These are phyloP conservation scores for Penicillium salamii DNA, from an alignment of 495 filamentous ascomycete genomes.

Conservation along the genomic window DNA sequence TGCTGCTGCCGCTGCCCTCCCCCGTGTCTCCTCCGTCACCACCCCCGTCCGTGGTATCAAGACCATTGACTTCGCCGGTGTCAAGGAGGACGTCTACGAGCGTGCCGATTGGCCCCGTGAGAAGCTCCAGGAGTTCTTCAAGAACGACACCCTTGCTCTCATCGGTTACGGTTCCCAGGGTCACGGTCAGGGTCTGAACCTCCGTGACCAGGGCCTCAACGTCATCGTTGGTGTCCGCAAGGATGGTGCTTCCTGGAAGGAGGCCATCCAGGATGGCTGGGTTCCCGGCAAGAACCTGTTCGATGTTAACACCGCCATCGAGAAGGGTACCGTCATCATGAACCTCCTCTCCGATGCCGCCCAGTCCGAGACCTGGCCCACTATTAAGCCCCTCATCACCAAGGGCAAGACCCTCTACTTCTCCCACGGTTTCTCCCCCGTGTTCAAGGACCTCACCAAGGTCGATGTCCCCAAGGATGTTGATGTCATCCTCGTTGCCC, in stretches of 20 bases:
- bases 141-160: slow-evolving; percentile 97
- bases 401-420: slow-evolving; percentile 99
- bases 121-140: slow-evolving; percentile 99
- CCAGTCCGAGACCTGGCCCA: slow-evolving; percentile 96
- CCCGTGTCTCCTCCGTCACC: slow-evolving; percentile 52
- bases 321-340: slow-evolving; percentile 94
- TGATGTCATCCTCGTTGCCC: slow-evolving; percentile 98
- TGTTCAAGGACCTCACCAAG: slow-evolving; percentile 99
- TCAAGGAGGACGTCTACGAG: slow-evolving; percentile 92
- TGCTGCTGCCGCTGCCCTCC: slow-evolving; percentile 32
- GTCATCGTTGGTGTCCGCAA: slow-evolving; percentile 98
- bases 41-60: slow-evolving; percentile 50
- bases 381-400: slow-evolving; percentile 94
- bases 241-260: slow-evolving; percentile 96
- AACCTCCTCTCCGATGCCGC: slow-evolving; percentile 97
- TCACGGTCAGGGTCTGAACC: slow-evolving; percentile 97
- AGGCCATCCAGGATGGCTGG: slow-evolving; percentile 96
- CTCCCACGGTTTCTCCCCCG: slow-evolving; percentile 99
- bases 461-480: slow-evolving; percentile 93
- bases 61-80: slow-evolving; percentile 82
- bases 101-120: slow-evolving; percentile 97
- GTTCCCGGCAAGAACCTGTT: slow-evolving; percentile 97
- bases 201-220: slow-evolving; percentile 98
- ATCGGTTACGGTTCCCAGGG: slow-evolving; percentile 99
- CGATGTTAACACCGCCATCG: slow-evolving; percentile 92